A percentile compares a stretch with the other conserved stretches of the same genome.
Conservation (phyloP, 306 rosid species). For the Ammopiptanthus mongolicus region DNA sequence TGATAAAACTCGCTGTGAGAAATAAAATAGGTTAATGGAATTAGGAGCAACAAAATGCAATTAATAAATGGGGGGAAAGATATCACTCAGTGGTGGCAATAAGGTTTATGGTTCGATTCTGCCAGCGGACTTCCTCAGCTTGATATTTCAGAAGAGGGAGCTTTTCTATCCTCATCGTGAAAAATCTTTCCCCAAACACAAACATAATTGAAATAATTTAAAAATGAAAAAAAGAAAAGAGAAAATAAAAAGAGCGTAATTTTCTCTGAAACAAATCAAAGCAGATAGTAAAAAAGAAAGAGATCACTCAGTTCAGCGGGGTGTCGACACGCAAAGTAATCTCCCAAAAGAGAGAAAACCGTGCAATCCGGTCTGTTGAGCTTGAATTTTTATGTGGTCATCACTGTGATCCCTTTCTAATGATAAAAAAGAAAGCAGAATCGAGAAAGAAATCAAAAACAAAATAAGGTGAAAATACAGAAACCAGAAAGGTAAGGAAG, state of each 20-base stretch:
- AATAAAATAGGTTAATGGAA: neutral
- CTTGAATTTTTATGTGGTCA: conserved; percentile 51
- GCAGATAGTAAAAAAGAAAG: neutral
- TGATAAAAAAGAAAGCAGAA: neutral
- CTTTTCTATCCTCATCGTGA: conserved; percentile 50
- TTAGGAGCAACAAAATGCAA: neutral
- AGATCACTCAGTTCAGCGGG: conserved; percentile 72
- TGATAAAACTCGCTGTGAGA: neutral
- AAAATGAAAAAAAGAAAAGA: too few relatives aligned
- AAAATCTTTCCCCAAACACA: conserved; percentile 22
- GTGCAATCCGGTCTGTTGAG: conserved; percentile 88
- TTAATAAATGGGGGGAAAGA: neutral
- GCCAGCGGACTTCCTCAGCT: conserved; percentile 52
- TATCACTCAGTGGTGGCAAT: conserved; percentile 43
- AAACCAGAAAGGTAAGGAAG: neutral
- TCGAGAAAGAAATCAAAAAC: neutral
- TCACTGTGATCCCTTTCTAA: conserved; percentile 19
- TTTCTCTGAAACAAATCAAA: too few relatives aligned
- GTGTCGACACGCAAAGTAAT: conserved; percentile 55
- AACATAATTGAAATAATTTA: too few relatives aligned
- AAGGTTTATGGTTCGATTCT: conserved; percentile 45
- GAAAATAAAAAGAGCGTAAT: too few relatives aligned
- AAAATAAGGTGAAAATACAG: neutral
- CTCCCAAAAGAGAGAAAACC: conserved; percentile 33
- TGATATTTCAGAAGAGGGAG: conserved; percentile 54